phyloP scores from a whole-genome alignment of 192 early-diverging fungal species.

The Coemansia sp. region DNA sequence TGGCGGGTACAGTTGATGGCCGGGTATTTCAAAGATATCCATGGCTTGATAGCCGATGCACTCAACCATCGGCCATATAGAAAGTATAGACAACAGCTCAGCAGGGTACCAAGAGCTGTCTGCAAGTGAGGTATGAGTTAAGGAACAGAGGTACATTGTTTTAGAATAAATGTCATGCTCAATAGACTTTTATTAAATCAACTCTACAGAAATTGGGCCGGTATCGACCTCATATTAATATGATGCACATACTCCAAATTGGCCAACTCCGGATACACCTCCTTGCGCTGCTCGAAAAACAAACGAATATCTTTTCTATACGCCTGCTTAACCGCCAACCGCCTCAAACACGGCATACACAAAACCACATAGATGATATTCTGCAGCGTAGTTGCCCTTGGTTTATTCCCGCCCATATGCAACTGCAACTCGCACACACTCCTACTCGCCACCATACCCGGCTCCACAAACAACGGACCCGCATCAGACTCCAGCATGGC shows the following conservation, averaged over 20 bases:
- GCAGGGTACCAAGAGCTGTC: too few relatives aligned
- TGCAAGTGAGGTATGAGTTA: too few relatives aligned
- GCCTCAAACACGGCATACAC: constrained; percentile 15
- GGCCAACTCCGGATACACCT: constrained; percentile 7
- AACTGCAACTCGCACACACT: constrained; percentile 20
- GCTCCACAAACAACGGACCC: neutral
- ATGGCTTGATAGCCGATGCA: too few relatives aligned
- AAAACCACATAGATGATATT: constrained; percentile 31
- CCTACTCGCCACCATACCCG: constrained; percentile 1
- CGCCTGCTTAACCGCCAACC: constrained; percentile 26
- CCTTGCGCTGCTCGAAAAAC: neutral
- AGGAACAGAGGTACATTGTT: neutral
- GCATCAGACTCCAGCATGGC: neutral
- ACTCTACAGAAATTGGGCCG: neutral
- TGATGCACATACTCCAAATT: constrained; percentile 20
- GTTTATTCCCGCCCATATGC: constrained; percentile 28
- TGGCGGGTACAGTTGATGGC: neutral
- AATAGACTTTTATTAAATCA: neutral
- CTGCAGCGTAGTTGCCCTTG: constrained; percentile 21
- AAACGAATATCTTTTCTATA: constrained; percentile 11
- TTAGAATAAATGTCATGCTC: neutral
- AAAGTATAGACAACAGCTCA: too few relatives aligned
- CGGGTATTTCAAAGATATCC: neutral
- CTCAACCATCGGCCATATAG: too few relatives aligned
- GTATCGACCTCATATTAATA: constrained; percentile 10